Evolutionary conservation across 495 filamentous ascomycete species (phyloP).

Genomic region (Cetradonia linearis): DNA sequence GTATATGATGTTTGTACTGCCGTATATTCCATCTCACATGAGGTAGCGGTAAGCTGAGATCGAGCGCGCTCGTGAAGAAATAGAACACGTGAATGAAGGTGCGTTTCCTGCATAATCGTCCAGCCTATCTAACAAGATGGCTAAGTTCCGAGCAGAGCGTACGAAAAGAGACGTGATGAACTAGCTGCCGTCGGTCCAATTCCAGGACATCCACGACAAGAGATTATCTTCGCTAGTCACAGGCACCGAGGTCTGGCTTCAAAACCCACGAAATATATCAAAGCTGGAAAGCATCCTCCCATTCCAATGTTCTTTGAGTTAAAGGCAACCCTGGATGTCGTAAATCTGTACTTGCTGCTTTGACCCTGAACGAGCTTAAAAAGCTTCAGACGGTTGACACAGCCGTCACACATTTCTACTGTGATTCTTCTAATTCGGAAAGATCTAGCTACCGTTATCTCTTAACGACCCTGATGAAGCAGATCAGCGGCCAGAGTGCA

Average conservation of each 20-base stretch:
- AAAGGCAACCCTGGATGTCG: constrained; percentile 3
- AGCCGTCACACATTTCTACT: neutral
- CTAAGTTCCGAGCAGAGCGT: neutral
- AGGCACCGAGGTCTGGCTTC: constrained; percentile 2
- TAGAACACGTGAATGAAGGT: neutral
- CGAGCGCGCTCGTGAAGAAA: neutral
- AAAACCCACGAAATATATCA: neutral
- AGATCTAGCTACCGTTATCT: neutral
- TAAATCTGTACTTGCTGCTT: constrained; percentile 7
- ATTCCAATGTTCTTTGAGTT: constrained; percentile 2
- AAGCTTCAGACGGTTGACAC: neutral
- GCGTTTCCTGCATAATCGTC: neutral
- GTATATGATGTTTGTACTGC: no score
- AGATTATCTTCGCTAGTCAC: neutral
- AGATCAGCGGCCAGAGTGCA: constrained; percentile 3
- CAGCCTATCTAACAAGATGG: neutral
- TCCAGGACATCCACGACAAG: neutral
- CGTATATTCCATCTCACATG: no score
- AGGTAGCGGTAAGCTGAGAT: neutral
- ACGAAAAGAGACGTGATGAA: neutral
- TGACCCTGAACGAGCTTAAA: constrained; percentile 5
- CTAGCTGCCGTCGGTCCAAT: neutral
- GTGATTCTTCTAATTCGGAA: neutral
- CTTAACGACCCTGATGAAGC: constrained; percentile 2
- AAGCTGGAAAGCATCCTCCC: neutral